Base-by-base conservation (phyloP, 768 basidiomycete species). In the Leccinellum luteum region DNA sequence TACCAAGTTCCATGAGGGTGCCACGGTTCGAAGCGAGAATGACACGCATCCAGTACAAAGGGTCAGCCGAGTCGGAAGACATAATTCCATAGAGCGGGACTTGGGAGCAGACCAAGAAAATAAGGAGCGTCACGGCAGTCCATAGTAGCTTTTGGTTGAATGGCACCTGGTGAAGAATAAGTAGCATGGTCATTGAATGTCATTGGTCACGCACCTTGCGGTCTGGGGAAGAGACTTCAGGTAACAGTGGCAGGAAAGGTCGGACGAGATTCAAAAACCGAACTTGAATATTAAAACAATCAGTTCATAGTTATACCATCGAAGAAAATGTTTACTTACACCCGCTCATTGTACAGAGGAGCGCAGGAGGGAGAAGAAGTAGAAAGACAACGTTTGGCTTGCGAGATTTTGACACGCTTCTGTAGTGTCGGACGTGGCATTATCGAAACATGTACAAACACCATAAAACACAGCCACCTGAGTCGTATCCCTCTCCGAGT, bases 41-140 rank as follows among this genome's bases (percentile, higher is more conserved):
- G 78, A 96, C 96, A 76, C 96, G 92, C 90, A 98, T 94, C 97
- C 96, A 98, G 80, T 97, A 98, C 44, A 99, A 86, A 14, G 97
- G 97, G 78, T 99, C 96, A 54, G 94, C 94, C 64, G 94, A 97
- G 82, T 99, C 96, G 58, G 94, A 97, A 28, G 94, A 97, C 88
- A 98, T 96, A 85, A 99, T 98, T 61, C 97, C 97, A 75, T 98
- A 99, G 48, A 99, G 83, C 6, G 97, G 97, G 31, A 98, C 96
- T 78, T 98, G 97, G 27, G 95, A 98, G 82, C 96, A 98, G 62
- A 98, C 96, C 70, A 99, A 78, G 90, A 98, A 98, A 75, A 99
- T 98, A 76, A 98, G 89, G 69, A 99, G 93, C 3, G 96, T 98
- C 30, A 98, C 94, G 56, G 96, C 94, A 8, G 96, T 99, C 96